phyloP scores from a whole-genome alignment of 768 basidiomycete species.

The Kwoniella heveanensis region DNA sequence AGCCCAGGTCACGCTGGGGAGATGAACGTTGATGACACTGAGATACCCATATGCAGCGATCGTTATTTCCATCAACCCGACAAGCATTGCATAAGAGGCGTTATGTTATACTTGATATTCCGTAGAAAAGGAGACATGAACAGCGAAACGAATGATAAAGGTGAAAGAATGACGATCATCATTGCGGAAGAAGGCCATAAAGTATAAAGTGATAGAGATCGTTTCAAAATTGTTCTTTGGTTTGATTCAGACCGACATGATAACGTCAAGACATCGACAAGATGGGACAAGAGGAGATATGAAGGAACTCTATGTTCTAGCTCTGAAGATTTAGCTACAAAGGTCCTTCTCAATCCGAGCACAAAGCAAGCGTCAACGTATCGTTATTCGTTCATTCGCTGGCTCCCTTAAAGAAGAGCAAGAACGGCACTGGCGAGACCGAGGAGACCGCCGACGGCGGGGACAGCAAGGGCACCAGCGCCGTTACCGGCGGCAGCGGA shows the following conservation, averaged over 20 bases:
- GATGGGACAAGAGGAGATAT: constrained; percentile 2
- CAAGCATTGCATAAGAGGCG: constrained; percentile 1
- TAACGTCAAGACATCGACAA: neutral
- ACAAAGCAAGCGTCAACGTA: no score
- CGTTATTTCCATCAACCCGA: neutral
- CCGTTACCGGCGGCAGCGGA: constrained; percentile 3
- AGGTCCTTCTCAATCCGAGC: no score
- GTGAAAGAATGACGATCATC: neutral
- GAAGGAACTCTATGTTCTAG: neutral
- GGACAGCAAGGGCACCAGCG: constrained; percentile 21
- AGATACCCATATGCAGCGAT: no score
- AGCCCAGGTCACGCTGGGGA: no score
- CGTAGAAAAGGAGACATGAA: neutral
- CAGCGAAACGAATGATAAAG: neutral
- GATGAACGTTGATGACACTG: no score
- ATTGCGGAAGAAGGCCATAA: neutral
- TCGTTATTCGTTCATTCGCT: neutral
- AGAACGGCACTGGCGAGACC: constrained; percentile 24
- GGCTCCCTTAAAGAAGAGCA: constrained; percentile 16
- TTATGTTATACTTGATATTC: constrained; percentile 2
- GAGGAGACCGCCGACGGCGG: constrained; percentile 27
- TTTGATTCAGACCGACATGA: neutral
- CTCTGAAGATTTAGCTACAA: neutral
- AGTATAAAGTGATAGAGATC: neutral
- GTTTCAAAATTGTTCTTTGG: neutral